Evolutionary conservation across 768 basidiomycete species (phyloP), one percentile per base, ranked within the genome.

Genomic region (Cystofilobasidium capitatum): DNA sequence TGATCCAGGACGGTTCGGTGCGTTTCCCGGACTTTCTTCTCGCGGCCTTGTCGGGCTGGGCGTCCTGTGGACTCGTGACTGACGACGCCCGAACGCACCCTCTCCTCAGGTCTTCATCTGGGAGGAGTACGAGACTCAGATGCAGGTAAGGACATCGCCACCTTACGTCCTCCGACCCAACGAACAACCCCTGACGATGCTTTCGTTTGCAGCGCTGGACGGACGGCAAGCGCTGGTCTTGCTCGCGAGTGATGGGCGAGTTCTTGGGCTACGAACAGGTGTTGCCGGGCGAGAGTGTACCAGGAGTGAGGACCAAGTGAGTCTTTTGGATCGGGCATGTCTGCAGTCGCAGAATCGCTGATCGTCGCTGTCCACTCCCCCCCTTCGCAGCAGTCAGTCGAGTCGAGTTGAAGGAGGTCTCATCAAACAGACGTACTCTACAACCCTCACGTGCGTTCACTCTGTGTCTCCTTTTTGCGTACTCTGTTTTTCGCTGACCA

Each of bases 121-220:
- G 75, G 75, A 76, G 62, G 75, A 76, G 70, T 72, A 74, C 69
- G 75, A 76, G 49, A 75, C 74, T 0, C 73, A 74, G 60, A 76
- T 76, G 75, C 63, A 64, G 37, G 63, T 36, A 36, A 36, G 62
- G 51, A 37, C 36, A n/a, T 26, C 26, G 3, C n/a, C 35, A 22
- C 22, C n/a, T 3, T 35, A 33, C 1, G 12, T 62, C 44, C 9
- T n/a, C 31, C 24, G 1, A 22, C 24, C 0, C 33, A 9, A 31
- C 9, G 5, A 0, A 16, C 45, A 16, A 20, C 7, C 45, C 0
- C n/a, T 22, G 9, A 1, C 16, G 45, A 8, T 45, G 35, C 29
- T 14, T 49, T 17, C 29, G 12, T n/a, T 24, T 3, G 16, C 35
- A 51, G 49, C 49, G 36, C 39, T 55, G 63, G 63, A 64, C 63